Conservation (phyloP, 2,329 filamentous ascomycete genomes). For the Ophiostoma piceae region DNA sequence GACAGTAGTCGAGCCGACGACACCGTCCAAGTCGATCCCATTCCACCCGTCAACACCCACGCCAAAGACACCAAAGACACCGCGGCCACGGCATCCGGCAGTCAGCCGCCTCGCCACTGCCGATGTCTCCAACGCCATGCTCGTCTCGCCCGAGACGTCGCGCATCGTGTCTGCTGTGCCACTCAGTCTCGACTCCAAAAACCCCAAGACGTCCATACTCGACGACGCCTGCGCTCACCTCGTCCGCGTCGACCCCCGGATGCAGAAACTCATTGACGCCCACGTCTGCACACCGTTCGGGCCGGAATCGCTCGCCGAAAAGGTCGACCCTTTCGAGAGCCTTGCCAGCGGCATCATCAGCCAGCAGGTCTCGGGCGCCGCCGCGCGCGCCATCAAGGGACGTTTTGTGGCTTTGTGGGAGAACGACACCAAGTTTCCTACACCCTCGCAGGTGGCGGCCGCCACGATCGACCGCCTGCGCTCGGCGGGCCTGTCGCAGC, state of each 20-base stretch:
- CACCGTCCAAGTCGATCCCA: slow-evolving; percentile 33
- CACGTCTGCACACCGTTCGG: slow-evolving; percentile 76
- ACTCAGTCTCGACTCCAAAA: slow-evolving; percentile 35
- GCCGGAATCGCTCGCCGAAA: slow-evolving; percentile 73
- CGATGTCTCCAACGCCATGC: slow-evolving; percentile 60
- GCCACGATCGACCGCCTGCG: slow-evolving; percentile 64
- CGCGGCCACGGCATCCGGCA: slow-evolving; percentile 39
- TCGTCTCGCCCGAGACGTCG: slow-evolving; percentile 67
- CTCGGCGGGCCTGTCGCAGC: slow-evolving; percentile 80
- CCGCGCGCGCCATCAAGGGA: slow-evolving; percentile 80
- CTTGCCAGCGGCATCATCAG: slow-evolving; percentile 86
- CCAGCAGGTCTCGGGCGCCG: slow-evolving; percentile 91
- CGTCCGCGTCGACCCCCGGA: slow-evolving; percentile 63
- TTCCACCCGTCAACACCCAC: slow-evolving; percentile 24
- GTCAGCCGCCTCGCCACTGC: slow-evolving; percentile 57
- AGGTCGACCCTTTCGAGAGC: slow-evolving; percentile 80
- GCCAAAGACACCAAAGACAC: slow-evolving; percentile 36
- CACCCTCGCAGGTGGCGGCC: slow-evolving; percentile 64
- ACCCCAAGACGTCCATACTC: slow-evolving; percentile 47
- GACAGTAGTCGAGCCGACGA: slow-evolving; percentile 36
- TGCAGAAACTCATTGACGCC: slow-evolving; percentile 66
- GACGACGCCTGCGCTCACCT: slow-evolving; percentile 71
- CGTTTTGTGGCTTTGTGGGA: slow-evolving; percentile 69
- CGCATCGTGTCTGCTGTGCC: slow-evolving; percentile 48
- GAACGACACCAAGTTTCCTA: slow-evolving; percentile 55